phyloP scores from a whole-genome alignment of 1,284 basidiomycete species.

The Malassezia cuniculi region DNA sequence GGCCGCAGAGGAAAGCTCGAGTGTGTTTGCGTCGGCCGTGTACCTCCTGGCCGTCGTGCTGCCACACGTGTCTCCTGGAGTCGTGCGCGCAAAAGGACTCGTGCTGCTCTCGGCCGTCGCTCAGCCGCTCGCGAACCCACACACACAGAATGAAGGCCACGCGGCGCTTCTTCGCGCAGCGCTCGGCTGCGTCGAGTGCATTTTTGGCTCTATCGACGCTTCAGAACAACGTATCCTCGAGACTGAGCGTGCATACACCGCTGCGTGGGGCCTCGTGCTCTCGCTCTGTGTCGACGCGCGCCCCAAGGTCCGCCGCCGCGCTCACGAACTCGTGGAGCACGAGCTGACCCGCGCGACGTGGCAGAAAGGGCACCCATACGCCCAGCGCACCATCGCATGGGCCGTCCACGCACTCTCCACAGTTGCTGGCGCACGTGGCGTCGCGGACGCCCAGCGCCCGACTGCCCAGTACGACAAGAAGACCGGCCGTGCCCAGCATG shows the following conservation, averaged over 20 bases:
- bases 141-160: slow-evolving; percentile 57
- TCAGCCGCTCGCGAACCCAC: slow-evolving; percentile 30
- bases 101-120: slow-evolving; percentile 26
- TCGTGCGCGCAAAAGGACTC: slow-evolving; percentile 28
- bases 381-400: slow-evolving; percentile 64
- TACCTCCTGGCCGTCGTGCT: slow-evolving; percentile 38
- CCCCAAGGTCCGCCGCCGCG: slow-evolving; percentile 84
- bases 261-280: slow-evolving; percentile 56
- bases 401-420: slow-evolving; percentile 57
- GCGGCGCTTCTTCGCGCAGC: slow-evolving; percentile 53
- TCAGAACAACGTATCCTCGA: slow-evolving; percentile 45
- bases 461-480: slow-evolving; percentile 48
- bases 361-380: slow-evolving; percentile 65
- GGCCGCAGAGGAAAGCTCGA: slow-evolving; percentile 6
- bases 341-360: slow-evolving; percentile 45
- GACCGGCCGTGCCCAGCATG: slow-evolving; percentile 32
- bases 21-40: slow-evolving; percentile 25
- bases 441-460: slow-evolving; percentile 49
- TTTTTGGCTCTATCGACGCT: slow-evolving; percentile 58
- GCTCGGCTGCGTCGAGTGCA: slow-evolving; percentile 59
- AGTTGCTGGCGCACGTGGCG: slow-evolving; percentile 52
- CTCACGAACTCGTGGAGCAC: slow-evolving; percentile 69
- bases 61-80: slow-evolving; percentile 26
- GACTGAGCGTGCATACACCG: slow-evolving; percentile 22
- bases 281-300: slow-evolving; percentile 71